A percentile compares a stretch with the other conserved stretches of the same genome.
These are phyloP conservation scores for Rhizophagus prolifer DNA, from an alignment of 192 early-diverging fungal species.

Conservation along the genomic window DNA sequence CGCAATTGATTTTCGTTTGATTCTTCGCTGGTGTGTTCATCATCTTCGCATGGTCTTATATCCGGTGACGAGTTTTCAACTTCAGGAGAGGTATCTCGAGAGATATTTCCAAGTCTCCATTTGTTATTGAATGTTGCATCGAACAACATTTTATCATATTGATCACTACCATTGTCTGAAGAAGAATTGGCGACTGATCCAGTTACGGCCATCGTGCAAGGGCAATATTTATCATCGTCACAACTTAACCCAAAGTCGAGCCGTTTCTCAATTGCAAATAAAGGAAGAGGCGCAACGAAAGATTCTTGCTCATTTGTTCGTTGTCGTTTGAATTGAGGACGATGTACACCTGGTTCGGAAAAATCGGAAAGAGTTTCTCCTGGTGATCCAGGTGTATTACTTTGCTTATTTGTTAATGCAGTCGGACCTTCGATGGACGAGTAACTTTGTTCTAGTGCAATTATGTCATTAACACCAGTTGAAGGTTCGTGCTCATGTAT, in stretches of 20 bases:
- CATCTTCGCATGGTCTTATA: too few species aligned
- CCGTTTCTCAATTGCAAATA: not conserved
- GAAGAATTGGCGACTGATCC: not conserved
- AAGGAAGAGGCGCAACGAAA: not conserved
- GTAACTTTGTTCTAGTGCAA: not conserved
- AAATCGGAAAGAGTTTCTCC: not conserved
- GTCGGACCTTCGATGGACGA: not conserved
- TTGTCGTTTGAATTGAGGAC: not conserved
- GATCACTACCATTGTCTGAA: not conserved
- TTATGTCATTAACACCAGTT: not conserved
- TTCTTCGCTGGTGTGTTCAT: not conserved
- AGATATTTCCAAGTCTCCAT: not conserved
- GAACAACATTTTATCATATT: not conserved
- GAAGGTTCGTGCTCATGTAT: not conserved
- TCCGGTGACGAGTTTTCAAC: too few species aligned
- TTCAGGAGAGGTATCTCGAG: not conserved
- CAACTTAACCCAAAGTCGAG: not conserved
- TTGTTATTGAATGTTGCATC: not conserved
- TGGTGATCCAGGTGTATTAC: not conserved
- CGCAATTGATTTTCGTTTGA: not conserved
- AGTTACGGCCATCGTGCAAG: not conserved
- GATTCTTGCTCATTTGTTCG: not conserved
- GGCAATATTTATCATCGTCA: not conserved
- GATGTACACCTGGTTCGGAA: not conserved
- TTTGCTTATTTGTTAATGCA: not conserved